Evolutionary conservation across 2,329 filamentous ascomycete species (phyloP).

Genomic region (Colletotrichum sp.): DNA sequence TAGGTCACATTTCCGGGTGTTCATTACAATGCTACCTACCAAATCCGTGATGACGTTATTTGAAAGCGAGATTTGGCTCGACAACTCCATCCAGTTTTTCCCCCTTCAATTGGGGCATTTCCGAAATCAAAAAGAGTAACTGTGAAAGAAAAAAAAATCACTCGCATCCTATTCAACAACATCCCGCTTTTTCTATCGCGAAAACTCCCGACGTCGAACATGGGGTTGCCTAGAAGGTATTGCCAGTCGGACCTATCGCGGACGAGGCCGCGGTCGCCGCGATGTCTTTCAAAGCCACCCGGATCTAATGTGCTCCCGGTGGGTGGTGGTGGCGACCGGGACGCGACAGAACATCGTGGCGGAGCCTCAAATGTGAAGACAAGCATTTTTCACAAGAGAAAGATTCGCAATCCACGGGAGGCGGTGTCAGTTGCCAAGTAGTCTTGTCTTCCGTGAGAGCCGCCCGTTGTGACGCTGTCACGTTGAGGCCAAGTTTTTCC

Average conservation of each 20-base stretch:
- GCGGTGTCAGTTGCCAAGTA: background rate
- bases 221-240: background rate
- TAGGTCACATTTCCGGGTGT: background rate
- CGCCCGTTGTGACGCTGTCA: background rate
- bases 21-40: constrained; percentile 3
- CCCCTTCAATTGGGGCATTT: background rate
- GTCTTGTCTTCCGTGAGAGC: background rate
- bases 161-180: background rate
- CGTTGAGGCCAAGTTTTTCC: background rate
- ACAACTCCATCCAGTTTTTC: background rate
- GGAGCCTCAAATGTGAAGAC: background rate
- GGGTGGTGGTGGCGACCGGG: background rate
- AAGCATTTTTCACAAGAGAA: background rate
- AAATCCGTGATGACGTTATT: background rate
- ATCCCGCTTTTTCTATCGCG: background rate
- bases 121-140: background rate
- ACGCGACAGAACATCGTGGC: background rate
- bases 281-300: background rate
- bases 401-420: background rate
- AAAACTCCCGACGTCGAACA: background rate
- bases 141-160: background rate
- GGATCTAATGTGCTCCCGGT: constrained; percentile 5
- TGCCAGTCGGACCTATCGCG: background rate
- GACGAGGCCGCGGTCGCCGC: background rate
- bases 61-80: background rate